Evolutionary conservation across 169 alveolate species (phyloP).

Genomic region (Plasmodium vivax): DNA sequence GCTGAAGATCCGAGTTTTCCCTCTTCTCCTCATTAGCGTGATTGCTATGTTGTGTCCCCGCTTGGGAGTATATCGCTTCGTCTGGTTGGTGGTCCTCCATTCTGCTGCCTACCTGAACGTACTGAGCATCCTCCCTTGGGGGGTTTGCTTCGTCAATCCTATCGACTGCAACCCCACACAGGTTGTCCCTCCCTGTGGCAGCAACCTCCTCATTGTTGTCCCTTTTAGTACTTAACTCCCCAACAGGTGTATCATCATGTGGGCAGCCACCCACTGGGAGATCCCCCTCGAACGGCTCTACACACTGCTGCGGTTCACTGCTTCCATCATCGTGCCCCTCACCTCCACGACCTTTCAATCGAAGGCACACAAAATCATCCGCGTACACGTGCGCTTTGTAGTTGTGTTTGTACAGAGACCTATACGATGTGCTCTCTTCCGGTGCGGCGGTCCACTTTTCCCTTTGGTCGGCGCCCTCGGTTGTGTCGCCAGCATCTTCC

Average conservation of each 20-base stretch:
- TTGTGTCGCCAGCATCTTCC: neutral
- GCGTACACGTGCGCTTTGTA: slow-evolving; percentile 2
- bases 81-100: neutral
- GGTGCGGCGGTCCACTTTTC: neutral
- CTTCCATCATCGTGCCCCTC: neutral
- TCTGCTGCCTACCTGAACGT: neutral
- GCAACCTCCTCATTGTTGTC: neutral
- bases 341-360: neutral
- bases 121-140: neutral
- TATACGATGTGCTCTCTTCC: neutral
- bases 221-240: neutral
- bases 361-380: slow-evolving; percentile 10
- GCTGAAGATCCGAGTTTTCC: neutral
- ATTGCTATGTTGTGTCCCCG: neutral
- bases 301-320: neutral
- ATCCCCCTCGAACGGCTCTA: neutral
- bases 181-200: neutral
- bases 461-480: neutral
- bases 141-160: neutral
- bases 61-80: neutral
- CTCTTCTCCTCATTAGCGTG: neutral
- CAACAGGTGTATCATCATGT: neutral
- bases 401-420: slow-evolving; percentile 11
- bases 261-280: neutral
- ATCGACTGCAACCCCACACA: neutral